These are phyloP conservation scores for Tetrahymena malaccensis DNA, from an alignment of 73 alveolate species.

Conservation along the genomic window DNA sequence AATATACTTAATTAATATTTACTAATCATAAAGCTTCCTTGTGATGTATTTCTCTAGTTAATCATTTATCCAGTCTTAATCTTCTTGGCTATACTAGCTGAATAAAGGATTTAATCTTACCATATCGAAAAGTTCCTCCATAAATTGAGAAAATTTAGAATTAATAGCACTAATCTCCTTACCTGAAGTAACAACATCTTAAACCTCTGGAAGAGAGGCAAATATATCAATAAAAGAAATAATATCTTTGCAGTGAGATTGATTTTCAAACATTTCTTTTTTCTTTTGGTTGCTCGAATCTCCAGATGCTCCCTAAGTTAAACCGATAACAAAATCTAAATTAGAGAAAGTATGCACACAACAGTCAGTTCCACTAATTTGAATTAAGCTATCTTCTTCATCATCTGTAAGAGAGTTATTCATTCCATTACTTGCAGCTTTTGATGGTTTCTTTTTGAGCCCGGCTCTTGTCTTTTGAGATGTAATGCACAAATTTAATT, in stretches of 20 bases:
- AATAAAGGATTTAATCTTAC: neutral
- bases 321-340: conserved; percentile 14
- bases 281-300: neutral
- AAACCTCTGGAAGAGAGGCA: conserved; percentile 16
- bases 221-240: conserved; percentile 23
- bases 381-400: neutral
- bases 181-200: conserved; percentile 21
- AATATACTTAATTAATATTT: neutral
- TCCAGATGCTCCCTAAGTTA: conserved; percentile 23
- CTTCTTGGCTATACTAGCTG: neutral
- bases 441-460: neutral
- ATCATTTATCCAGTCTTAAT: conserved; percentile 13
- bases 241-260: conserved; percentile 31
- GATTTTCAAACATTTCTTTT: neutral
- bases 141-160: conserved; percentile 13
- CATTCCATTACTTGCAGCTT: conserved; percentile 2
- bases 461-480: conserved; percentile 33
- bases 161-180: conserved; percentile 15
- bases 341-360: conserved; percentile 26
- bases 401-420: conserved; percentile 1
- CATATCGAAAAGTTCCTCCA: conserved; percentile 4
- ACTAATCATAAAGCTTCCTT: conserved; percentile 29
- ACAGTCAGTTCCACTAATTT: neutral
- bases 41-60: conserved; percentile 20
- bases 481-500: conserved; percentile 8